Evolutionary conservation across 2,329 filamentous ascomycete species (phyloP).

Genomic region (Nemania sp.): DNA sequence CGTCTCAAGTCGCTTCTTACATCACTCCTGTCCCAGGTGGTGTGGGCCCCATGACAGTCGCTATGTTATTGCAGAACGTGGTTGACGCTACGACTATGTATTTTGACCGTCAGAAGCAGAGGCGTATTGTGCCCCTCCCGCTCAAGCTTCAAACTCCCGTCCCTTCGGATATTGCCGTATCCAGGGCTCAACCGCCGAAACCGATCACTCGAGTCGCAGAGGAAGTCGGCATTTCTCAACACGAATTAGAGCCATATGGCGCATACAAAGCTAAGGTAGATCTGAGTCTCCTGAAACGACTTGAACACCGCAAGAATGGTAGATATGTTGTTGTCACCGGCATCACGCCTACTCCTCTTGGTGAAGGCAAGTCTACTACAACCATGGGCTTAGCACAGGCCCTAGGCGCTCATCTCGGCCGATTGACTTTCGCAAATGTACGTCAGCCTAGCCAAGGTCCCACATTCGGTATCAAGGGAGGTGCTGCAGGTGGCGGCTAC

Average conservation of each 20-base stretch:
- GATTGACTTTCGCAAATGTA: conserved; percentile 94
- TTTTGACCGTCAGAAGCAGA: conserved; percentile 84
- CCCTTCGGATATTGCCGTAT: conserved; percentile 95
- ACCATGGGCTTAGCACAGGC: conserved; percentile 96
- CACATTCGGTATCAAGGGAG: conserved; percentile 99
- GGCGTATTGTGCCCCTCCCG: conserved; percentile 84
- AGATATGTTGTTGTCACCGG: conserved; percentile 93
- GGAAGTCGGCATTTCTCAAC: conserved; percentile 87
- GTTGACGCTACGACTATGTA: conserved; percentile 85
- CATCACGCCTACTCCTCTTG: conserved; percentile 95
- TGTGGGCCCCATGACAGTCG: conserved; percentile 98
- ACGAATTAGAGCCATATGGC: conserved; percentile 94
- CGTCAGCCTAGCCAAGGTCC: conserved; percentile 96
- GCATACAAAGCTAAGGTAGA: conserved; percentile 97
- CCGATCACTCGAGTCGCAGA: conserved; percentile 84
- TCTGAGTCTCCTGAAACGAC: conserved; percentile 81
- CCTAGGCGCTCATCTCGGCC: conserved; percentile 86
- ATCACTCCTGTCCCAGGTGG: conserved; percentile 97
- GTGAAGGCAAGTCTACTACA: conserved; percentile 98
- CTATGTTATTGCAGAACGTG: conserved; percentile 97
- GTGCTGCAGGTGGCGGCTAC: conserved; percentile 96
- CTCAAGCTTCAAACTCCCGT: conserved; percentile 83
- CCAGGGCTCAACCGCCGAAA: conserved; percentile 90
- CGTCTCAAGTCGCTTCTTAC: conserved; percentile 84
- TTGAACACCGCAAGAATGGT: conserved; percentile 88